phyloP scores from a whole-genome alignment of 257 asterid species.

The Solanum piurae region DNA sequence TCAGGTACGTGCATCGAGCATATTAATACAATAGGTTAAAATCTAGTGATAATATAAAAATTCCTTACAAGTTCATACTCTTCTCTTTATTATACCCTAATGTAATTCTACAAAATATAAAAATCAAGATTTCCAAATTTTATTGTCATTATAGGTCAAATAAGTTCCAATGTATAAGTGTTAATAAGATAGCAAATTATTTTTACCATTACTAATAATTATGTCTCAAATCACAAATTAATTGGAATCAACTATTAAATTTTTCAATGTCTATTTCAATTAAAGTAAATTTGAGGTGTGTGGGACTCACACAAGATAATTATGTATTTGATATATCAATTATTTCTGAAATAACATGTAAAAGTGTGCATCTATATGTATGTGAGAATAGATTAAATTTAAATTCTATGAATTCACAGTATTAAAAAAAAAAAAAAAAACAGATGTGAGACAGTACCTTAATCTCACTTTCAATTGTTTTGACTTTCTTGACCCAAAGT shows the following conservation, averaged over 20 bases:
- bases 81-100: neutral
- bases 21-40: too few species aligned
- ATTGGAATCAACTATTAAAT: neutral
- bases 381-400: neutral
- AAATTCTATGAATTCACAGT: neutral
- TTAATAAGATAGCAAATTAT: neutral
- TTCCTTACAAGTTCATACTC: too few species aligned
- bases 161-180: neutral
- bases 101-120: too few species aligned
- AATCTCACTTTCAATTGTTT: conserved; percentile 19
- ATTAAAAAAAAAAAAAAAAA: neutral
- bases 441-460: neutral
- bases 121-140: neutral
- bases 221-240: neutral
- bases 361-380: neutral
- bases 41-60: too few species aligned
- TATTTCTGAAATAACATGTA: neutral
- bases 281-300: neutral
- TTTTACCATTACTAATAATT: neutral
- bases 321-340: neutral
- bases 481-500: conserved; percentile 30
- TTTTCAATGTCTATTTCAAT: neutral
- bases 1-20: too few species aligned
- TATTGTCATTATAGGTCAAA: neutral
- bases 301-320: neutral